Evolutionary conservation across 108 stramenopile genomes (phyloP).

Genomic region (Discostella stelligeroides): DNA sequence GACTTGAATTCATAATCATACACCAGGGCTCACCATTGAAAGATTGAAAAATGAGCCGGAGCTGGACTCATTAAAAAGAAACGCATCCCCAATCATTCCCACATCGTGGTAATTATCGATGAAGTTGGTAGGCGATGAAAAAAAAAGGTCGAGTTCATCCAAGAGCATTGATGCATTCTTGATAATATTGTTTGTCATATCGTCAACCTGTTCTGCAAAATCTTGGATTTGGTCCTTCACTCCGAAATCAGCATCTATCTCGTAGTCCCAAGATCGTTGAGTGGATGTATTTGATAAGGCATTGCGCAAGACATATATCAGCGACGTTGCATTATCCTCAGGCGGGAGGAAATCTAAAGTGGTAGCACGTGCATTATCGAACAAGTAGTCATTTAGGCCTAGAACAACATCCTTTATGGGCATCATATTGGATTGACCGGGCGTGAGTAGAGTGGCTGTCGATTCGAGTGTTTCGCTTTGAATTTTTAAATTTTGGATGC

Average conservation of each 20-base stretch:
- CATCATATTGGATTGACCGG: not conserved
- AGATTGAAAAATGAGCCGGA: conserved; percentile 12
- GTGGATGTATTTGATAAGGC: not conserved
- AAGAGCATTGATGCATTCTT: conserved; percentile 20
- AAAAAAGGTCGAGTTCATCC: conserved; percentile 22
- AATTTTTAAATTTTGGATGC: no score
- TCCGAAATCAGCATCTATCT: not conserved
- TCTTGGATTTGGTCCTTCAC: not conserved
- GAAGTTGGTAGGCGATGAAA: conserved; percentile 1
- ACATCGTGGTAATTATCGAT: not conserved
- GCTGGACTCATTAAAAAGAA: not conserved
- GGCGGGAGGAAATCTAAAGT: not conserved
- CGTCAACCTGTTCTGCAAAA: conserved; percentile 24
- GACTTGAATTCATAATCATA: not conserved
- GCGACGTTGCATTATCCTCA: not conserved
- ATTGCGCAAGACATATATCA: not conserved
- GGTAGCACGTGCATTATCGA: not conserved
- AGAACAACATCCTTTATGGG: no score
- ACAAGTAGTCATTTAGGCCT: not conserved
- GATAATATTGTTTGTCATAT: conserved; percentile 12
- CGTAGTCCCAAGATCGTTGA: not conserved
- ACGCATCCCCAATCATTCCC: not conserved
- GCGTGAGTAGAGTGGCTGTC: no score
- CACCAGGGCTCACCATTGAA: conserved; percentile 16
- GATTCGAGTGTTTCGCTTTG: no score